Conservation (phyloP, 768 basidiomycete genomes). For the Chalciporus sphaerocephalus region DNA sequence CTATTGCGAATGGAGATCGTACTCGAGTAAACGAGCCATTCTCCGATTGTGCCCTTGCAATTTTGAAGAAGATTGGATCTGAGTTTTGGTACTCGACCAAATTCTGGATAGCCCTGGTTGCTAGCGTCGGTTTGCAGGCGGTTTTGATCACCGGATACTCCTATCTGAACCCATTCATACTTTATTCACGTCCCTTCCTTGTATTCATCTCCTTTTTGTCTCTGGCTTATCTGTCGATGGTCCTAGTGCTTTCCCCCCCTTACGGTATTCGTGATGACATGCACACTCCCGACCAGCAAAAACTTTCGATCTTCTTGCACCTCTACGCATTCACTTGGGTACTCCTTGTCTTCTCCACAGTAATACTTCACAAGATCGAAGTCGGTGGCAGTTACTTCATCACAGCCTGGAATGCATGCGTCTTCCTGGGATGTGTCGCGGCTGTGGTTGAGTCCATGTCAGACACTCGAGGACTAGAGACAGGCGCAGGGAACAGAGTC, state of each 20-base stretch:
- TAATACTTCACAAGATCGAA: conserved; percentile 37
- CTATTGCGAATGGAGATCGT: conserved; percentile 1
- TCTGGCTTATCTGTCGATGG: conserved; percentile 46
- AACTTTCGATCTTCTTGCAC: conserved; percentile 48
- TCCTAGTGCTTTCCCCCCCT: conserved; percentile 38
- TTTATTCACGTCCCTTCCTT: conserved; percentile 53
- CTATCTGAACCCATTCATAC: conserved; percentile 61
- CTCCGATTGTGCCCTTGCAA: conserved; percentile 19
- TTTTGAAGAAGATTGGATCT: conserved; percentile 25
- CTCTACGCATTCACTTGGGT: conserved; percentile 57
- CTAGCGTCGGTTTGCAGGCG: conserved; percentile 43
- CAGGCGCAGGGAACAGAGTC: conserved; percentile 4
- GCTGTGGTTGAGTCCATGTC: conserved; percentile 36
- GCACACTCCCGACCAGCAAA: conserved; percentile 40
- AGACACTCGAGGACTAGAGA: conserved; percentile 11
- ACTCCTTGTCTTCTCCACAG: conserved; percentile 48
- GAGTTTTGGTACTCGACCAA: conserved; percentile 48
- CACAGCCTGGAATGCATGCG: conserved; percentile 49
- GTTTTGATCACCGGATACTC: conserved; percentile 47
- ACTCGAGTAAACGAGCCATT: conserved; percentile 4
- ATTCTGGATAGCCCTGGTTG: conserved; percentile 57
- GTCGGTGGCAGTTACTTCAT: conserved; percentile 57
- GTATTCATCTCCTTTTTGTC: conserved; percentile 48
- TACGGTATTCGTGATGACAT: conserved; percentile 22
- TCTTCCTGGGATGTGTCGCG: conserved; percentile 40